phyloP scores from a whole-genome alignment of 2,329 filamentous ascomycete genomes.

The Monosporascus sp. region DNA sequence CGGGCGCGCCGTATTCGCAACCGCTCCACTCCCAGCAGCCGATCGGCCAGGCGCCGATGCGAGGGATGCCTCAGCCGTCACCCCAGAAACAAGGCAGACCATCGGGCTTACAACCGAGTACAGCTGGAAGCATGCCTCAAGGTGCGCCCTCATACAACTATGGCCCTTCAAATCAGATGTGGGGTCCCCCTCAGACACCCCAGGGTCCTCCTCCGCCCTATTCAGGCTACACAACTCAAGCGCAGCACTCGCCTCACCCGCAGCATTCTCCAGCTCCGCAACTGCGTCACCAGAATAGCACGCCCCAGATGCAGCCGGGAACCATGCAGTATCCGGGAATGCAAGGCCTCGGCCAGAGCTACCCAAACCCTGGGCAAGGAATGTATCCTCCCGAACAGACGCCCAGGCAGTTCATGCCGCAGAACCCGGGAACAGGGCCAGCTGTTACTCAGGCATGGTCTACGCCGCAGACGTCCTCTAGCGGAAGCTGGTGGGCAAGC shows the following conservation, averaged over 20 bases:
- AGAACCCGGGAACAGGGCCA: slow-evolving; percentile 47
- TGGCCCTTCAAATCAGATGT: slow-evolving; percentile 56
- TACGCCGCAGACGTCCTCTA: slow-evolving; percentile 58
- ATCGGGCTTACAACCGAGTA: slow-evolving; percentile 53
- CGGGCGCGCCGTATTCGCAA: slow-evolving; percentile 62
- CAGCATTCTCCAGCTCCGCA: slow-evolving; percentile 56
- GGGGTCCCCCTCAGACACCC: slow-evolving; percentile 55
- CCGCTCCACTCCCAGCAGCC: slow-evolving; percentile 66
- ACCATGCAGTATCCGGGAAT: slow-evolving; percentile 59
- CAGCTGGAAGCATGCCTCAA: slow-evolving; percentile 48
- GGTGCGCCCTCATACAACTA: slow-evolving; percentile 58
- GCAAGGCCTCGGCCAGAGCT: slow-evolving; percentile 55
- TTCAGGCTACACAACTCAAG: slow-evolving; percentile 48
- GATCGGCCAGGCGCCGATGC: slow-evolving; percentile 67
- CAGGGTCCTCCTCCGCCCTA: slow-evolving; percentile 54
- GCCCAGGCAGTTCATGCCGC: slow-evolving; percentile 63
- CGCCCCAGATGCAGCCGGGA: slow-evolving; percentile 51
- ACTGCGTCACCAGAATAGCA: slow-evolving; percentile 51
- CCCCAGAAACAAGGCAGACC: slow-evolving; percentile 63
- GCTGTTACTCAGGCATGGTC: slow-evolving; percentile 50
- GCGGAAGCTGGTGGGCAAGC: slow-evolving; percentile 51
- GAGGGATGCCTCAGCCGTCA: slow-evolving; percentile 60
- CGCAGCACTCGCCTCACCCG: slow-evolving; percentile 43
- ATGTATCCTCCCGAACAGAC: slow-evolving; percentile 61
- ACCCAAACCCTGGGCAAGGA: slow-evolving; percentile 49